These are phyloP conservation scores for Diaporthe destruens DNA, from an alignment of 2,329 filamentous ascomycete species.

Conservation along the genomic window DNA sequence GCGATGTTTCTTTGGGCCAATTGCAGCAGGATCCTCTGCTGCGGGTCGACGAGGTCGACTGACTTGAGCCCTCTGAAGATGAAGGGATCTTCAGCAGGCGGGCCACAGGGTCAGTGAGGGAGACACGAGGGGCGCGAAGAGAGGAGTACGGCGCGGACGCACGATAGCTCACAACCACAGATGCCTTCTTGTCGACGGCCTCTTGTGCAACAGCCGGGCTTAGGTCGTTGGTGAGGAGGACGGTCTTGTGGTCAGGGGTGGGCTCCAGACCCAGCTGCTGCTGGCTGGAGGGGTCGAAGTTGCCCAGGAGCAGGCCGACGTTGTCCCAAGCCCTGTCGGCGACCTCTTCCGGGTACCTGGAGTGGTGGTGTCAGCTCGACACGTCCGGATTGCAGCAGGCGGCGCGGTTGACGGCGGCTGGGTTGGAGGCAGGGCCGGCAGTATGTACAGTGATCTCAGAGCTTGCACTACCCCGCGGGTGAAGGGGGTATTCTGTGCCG, in stretches of 20 bases:
- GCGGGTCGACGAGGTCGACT: conserved; percentile 84
- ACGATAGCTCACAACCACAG: conserved; percentile 92
- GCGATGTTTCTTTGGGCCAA: conserved; percentile 90
- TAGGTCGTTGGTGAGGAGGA: conserved; percentile 84
- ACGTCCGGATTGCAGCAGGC: conserved; percentile 15
- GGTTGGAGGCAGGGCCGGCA: neutral
- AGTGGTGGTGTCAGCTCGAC: conserved; percentile 11
- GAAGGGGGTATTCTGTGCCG: conserved; percentile 52
- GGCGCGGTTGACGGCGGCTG: neutral
- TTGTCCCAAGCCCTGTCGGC: conserved; percentile 96
- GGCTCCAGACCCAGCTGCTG: conserved; percentile 46
- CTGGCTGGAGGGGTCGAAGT: conserved; percentile 49
- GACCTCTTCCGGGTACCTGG: conserved; percentile 87
- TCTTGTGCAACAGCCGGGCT: conserved; percentile 91
- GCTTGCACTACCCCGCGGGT: conserved; percentile 76
- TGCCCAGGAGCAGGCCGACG: conserved; percentile 81
- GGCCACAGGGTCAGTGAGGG: neutral
- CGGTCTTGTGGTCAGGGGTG: conserved; percentile 50
- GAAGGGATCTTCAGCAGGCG: conserved; percentile 78
- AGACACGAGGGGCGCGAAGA: neutral
- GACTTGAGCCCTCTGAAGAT: conserved; percentile 95
- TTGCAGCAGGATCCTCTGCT: conserved; percentile 86
- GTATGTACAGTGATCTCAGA: conserved; percentile 82
- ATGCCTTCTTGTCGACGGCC: conserved; percentile 81
- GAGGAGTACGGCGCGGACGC: conserved; percentile 48